Evolutionary conservation across 1,284 basidiomycete species (phyloP), one percentile per base, ranked within the genome.

Genomic region (Melampsora larici-populina): DNA sequence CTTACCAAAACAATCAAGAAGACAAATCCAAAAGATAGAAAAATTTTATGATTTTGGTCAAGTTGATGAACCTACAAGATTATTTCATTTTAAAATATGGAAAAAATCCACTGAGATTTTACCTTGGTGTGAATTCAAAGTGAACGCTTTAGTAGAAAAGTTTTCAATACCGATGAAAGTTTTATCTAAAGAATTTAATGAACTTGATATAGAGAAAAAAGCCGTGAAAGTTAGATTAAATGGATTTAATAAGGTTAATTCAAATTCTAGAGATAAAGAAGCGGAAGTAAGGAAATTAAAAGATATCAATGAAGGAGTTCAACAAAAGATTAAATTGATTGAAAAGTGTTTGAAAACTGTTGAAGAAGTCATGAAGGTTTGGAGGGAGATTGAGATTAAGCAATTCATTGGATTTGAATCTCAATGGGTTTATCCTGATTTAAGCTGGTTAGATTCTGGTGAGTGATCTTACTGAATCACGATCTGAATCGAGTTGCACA

Each of bases 21-120:
- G 72, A 40, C 72, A 75, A 58, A 67, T 63, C 40, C 64, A 64
- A n/a, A 67, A 40, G 21, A 51, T 67, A 26, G 31, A 51, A 9
- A 49, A 36, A 51, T 33, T 75, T 43, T 75, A 75, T 49, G 24
- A 33, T 9, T 75, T 75, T 40, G 24, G 29, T 18, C 33, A 33
- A 13, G 49, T 66, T 51, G 72, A 75, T 49, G 18, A 26, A 40
- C 43, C 49, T 48, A 48, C 63, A 13, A 63, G 72, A 75, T 67
- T 64, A 21, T 51, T 46, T 31, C 72, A 75, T 65, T 67, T 75
- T 1, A 55, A 66, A 60, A 55, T 75, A 26, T 49, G 64, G 21
- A 29, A 31, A 33, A 64, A 75, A 24, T 66, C 40, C 31, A 49
- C 64, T 36, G 29, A 64, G 29, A n/a, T 58, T 58, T 58, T 58